Evolutionary conservation across 371 early-diverging fungal species (phyloP), one percentile per base, ranked within the genome.

Genomic region (Mucor racemosus): DNA sequence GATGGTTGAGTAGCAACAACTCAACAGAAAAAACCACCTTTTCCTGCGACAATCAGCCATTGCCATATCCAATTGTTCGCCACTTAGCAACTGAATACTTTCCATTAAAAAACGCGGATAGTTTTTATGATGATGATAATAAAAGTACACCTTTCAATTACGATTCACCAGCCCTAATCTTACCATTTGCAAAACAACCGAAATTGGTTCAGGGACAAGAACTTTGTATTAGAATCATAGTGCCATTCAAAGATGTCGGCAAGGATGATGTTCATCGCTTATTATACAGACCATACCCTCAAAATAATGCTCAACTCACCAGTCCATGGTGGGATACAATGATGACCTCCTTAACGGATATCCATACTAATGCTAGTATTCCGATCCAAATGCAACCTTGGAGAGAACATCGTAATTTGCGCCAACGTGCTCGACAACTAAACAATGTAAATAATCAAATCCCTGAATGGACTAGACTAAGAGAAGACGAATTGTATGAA

Each of bases 311-410:
- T 10, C 19, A 60, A n/a, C 15, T 75, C 10, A 61, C 64, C 10
- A 63, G 54, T 3, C 78, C 79, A 15, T 79, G 79, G 79, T 79
- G 79, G 79, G 79, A 79, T 40, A 71, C 76, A 4, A 61, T 76
- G 54, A 68, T 79, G 66, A 67, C 66, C 2, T 58, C 71, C 5
- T 50, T 72, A 5, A 60, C 39, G 17, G 53, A 72, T 35, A 42
- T 46, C 3, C 26, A 69, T 9, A 76, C 75, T 3, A 73, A 73
- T 40, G 58, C 70, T 34, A 62, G 67, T 10, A 59, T 68, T 1
- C 73, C 76, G 8, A 39, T 79, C n/a, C 62, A 39, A 3, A 72
- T 76, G 74, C 60, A 74, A 10, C 79, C 79, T 2, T 79, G 79
- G 79, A 19, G 35, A 0, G 79, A 75, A 9, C 76, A 79, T 50